Evolutionary conservation across 306 rosid species (phyloP).

Genomic region (Fragaria nilgerrensis): DNA sequence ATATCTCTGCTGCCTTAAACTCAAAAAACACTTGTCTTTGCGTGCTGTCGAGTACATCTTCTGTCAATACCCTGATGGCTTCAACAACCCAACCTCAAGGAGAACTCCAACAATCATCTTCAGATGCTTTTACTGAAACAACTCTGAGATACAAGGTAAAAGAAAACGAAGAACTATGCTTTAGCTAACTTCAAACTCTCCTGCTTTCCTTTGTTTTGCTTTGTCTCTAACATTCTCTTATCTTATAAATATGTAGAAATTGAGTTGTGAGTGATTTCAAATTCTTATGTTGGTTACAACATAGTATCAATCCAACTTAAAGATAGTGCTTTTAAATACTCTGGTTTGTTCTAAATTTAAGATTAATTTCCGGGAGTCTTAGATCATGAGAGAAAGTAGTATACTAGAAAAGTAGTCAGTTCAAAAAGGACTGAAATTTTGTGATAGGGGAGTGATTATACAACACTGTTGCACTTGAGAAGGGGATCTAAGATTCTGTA

Average conservation of each 20-base stretch:
- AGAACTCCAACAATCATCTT: slow-evolving; percentile 36
- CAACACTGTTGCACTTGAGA: too few relatives aligned
- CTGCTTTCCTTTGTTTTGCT: neutral
- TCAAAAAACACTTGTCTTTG: neutral
- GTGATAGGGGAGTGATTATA: too few relatives aligned
- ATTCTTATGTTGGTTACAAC: too few relatives aligned
- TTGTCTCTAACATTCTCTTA: slow-evolving; percentile 14
- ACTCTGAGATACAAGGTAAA: slow-evolving; percentile 64
- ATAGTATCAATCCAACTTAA: too few relatives aligned
- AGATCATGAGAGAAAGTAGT: too few relatives aligned
- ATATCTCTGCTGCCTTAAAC: neutral
- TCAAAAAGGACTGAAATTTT: too few relatives aligned
- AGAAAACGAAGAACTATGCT: neutral
- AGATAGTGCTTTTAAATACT: too few relatives aligned
- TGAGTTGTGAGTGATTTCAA: too few relatives aligned
- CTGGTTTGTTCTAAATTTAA: too few relatives aligned
- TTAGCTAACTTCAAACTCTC: neutral
- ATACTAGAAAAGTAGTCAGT: too few relatives aligned
- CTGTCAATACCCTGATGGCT: slow-evolving; percentile 44
- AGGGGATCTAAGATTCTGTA: too few relatives aligned
- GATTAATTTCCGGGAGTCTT: too few relatives aligned
- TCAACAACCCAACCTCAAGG: slow-evolving; percentile 18
- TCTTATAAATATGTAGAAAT: neutral
- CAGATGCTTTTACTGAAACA: slow-evolving; percentile 20
- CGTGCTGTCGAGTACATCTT: neutral